Conservation (phyloP, 2,329 filamentous ascomycete species). For the Akanthomyces muscarius region DNA sequence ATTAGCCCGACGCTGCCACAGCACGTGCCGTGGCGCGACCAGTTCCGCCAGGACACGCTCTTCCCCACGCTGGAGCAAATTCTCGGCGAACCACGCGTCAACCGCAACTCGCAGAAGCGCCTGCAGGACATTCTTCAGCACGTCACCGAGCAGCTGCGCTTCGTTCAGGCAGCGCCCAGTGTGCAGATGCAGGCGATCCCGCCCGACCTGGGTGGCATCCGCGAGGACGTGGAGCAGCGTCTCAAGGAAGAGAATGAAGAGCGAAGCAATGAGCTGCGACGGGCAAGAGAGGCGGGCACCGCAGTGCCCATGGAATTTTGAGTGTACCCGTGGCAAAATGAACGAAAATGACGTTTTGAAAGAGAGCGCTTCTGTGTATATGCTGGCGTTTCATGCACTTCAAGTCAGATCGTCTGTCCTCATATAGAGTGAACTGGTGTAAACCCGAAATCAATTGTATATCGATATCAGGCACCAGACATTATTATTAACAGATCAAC, state of each 20-base stretch:
- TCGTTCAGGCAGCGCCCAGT: slow-evolving; percentile 79
- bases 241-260: slow-evolving; percentile 63
- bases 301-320: slow-evolving; percentile 54
- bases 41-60: slow-evolving; percentile 83
- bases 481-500: not conserved
- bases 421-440: not conserved
- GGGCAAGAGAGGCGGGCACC: slow-evolving; percentile 52
- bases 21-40: slow-evolving; percentile 79
- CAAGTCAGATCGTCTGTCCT: not conserved
- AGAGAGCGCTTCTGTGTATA: not conserved
- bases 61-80: slow-evolving; percentile 81
- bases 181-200: slow-evolving; percentile 81
- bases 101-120: slow-evolving; percentile 74
- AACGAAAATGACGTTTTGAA: not conserved
- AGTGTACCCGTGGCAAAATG: not conserved
- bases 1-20: slow-evolving; percentile 71
- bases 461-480: not conserved
- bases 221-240: slow-evolving; percentile 65
- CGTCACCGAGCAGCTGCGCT: slow-evolving; percentile 80
- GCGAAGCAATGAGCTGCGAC: slow-evolving; percentile 50
- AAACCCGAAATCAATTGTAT: not conserved
- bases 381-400: not conserved
- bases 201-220: slow-evolving; percentile 65
- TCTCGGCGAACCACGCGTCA: slow-evolving; percentile 63
- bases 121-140: slow-evolving; percentile 71